A percentile compares a stretch with the other conserved stretches of the same genome.
phyloP scores from a whole-genome alignment of 495 filamentous ascomycete species.

The Penicillium mononematosum region DNA sequence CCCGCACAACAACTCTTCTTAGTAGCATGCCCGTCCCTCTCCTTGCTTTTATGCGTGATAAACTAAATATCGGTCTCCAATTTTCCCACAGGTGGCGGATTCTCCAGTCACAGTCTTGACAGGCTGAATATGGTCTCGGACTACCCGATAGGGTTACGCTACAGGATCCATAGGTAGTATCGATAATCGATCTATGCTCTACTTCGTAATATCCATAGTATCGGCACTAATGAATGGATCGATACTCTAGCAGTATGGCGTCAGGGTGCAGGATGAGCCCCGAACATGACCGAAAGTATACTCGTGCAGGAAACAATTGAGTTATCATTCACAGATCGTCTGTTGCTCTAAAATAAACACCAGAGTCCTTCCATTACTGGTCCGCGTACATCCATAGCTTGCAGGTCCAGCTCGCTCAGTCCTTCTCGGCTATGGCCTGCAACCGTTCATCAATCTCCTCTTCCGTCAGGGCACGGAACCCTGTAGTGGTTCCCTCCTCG shows the following conservation, averaged over 20 bases:
- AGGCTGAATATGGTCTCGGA: neutral
- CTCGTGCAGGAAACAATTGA: conserved; percentile 18
- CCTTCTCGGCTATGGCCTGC: conserved; percentile 97
- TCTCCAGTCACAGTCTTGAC: neutral
- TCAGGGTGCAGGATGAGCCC: conserved; percentile 3
- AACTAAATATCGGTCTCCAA: neutral
- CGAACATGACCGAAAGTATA: conserved; percentile 22
- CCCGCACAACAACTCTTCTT: neutral
- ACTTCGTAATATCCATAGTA: neutral
- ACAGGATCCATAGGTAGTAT: neutral
- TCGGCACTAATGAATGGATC: neutral
- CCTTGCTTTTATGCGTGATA: conserved; percentile 11
- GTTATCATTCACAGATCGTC: conserved; percentile 25
- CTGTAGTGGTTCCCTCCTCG: conserved; percentile 70
- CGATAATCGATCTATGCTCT: neutral
- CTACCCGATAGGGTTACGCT: neutral
- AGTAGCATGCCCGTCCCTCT: neutral
- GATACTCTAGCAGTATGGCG: neutral
- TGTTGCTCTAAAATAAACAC: conserved; percentile 21
- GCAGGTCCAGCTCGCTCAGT: conserved; percentile 52
- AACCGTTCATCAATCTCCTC: conserved; percentile 98
- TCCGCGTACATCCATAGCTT: conserved; percentile 12
- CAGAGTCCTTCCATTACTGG: conserved; percentile 6
- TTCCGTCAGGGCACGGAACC: conserved; percentile 86
- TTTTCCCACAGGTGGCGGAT: neutral